These are phyloP conservation scores for Coemansia sp. DNA, from an alignment of 192 early-diverging fungal genomes.

Conservation along the genomic window DNA sequence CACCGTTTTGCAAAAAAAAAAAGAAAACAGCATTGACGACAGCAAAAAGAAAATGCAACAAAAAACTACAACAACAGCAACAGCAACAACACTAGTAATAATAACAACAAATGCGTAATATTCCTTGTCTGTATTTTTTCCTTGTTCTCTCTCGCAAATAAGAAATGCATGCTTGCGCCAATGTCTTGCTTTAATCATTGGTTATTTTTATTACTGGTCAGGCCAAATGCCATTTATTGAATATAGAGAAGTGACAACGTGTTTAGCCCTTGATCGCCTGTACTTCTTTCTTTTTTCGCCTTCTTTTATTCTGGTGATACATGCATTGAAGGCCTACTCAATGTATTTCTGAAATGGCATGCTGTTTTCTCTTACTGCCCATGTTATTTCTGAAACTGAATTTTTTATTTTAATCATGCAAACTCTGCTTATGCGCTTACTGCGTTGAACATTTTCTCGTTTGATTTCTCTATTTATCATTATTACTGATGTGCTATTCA, in stretches of 20 bases:
- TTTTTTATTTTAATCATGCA: neutral
- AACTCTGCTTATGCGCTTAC: neutral
- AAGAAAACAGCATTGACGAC: no score
- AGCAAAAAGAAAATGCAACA: neutral
- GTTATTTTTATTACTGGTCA: no score
- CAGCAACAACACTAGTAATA: conserved; percentile 3
- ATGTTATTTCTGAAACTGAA: neutral
- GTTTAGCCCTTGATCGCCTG: no score
- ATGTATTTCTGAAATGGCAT: no score
- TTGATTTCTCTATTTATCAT: neutral
- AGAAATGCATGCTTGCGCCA: neutral
- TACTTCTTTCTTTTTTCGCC: no score
- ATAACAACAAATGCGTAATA: neutral
- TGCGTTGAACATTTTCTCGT: neutral
- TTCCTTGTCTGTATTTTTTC: neutral
- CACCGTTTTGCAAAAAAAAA: neutral
- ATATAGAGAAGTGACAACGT: no score
- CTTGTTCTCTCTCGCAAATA: neutral
- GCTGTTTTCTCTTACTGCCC: neutral
- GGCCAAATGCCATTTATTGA: no score
- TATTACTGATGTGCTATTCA: no score
- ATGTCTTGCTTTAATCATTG: no score
- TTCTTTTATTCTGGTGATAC: no score
- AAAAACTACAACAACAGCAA: neutral
- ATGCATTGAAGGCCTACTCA: no score